phyloP scores from a whole-genome alignment of 352 stramenopile genomes.

The Pythium angustatum region DNA sequence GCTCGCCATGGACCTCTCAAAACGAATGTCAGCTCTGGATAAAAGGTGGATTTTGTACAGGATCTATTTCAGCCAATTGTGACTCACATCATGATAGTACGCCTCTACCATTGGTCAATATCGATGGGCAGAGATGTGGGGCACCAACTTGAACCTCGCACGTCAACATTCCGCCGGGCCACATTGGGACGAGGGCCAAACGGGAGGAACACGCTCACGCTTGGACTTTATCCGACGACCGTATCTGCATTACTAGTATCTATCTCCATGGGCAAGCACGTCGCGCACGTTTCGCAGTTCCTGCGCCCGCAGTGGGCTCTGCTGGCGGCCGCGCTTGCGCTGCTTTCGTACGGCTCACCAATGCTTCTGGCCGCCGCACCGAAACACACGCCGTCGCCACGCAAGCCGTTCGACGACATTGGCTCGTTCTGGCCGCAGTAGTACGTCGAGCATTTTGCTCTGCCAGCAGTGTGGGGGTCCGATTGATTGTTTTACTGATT shows the following conservation, averaged over 20 bases:
- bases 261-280: constrained; percentile 30
- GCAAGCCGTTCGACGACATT: constrained; percentile 46
- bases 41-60: constrained; percentile 15
- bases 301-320: constrained; percentile 37
- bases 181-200: no score
- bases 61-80: no score
- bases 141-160: constrained; percentile 6
- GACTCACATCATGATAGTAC: no score
- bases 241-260: no score
- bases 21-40: no score
- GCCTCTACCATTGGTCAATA: no score
- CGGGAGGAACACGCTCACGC: background rate
- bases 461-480: no score
- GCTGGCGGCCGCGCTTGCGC: constrained; percentile 31
- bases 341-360: constrained; percentile 33
- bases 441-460: no score
- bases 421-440: constrained; percentile 48
- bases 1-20: no score
- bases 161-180: no score
- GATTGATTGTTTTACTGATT: no score
- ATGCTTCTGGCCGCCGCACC: constrained; percentile 25
- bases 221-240: no score
- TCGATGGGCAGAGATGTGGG: background rate
- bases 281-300: constrained; percentile 25
- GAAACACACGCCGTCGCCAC: constrained; percentile 28